Conservation (phyloP, 2,329 filamentous ascomycete genomes). For the Curvularia spicifera region DNA sequence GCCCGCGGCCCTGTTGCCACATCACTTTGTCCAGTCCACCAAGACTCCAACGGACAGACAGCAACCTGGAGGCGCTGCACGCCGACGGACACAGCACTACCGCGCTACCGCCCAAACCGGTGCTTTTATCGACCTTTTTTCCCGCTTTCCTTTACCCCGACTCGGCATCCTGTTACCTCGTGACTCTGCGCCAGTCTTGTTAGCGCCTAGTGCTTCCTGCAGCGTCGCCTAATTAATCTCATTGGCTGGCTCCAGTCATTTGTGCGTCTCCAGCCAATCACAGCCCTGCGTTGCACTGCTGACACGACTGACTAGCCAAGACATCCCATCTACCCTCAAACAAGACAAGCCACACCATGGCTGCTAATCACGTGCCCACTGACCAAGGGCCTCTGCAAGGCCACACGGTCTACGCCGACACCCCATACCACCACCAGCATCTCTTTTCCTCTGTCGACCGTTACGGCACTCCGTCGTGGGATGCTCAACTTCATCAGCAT, state of each 20-base stretch:
- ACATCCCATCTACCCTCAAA: constrained; percentile 6
- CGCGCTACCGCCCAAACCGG: constrained; percentile 36
- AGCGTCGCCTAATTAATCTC: constrained; percentile 36
- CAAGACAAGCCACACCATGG: constrained; percentile 32
- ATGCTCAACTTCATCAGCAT: constrained; percentile 37
- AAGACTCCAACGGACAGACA: constrained; percentile 21
- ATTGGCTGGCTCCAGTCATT: constrained; percentile 28
- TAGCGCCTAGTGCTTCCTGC: constrained; percentile 44
- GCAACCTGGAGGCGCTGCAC: constrained; percentile 21
- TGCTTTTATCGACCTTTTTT: constrained; percentile 45
- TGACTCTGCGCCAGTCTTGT: constrained; percentile 40
- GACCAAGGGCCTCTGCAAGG: constrained; percentile 42
- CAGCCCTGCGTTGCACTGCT: constrained; percentile 18
- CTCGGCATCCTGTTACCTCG: constrained; percentile 35
- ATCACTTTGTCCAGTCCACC: constrained; percentile 3
- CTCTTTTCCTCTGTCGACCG: constrained; percentile 41
- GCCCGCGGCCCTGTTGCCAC: constrained; percentile 15
- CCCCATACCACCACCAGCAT: constrained; percentile 37
- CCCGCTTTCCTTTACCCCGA: constrained; percentile 28
- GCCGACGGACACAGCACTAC: constrained; percentile 25
- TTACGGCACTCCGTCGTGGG: constrained; percentile 41
- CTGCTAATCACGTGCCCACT: constrained; percentile 48
- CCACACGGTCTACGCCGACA: constrained; percentile 44
- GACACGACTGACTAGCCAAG: constrained; percentile 23
- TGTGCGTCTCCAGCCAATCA: constrained; percentile 42